These are phyloP conservation scores for Pythium pectinolyticum DNA, from an alignment of 352 stramenopile genomes.

Conservation along the genomic window DNA sequence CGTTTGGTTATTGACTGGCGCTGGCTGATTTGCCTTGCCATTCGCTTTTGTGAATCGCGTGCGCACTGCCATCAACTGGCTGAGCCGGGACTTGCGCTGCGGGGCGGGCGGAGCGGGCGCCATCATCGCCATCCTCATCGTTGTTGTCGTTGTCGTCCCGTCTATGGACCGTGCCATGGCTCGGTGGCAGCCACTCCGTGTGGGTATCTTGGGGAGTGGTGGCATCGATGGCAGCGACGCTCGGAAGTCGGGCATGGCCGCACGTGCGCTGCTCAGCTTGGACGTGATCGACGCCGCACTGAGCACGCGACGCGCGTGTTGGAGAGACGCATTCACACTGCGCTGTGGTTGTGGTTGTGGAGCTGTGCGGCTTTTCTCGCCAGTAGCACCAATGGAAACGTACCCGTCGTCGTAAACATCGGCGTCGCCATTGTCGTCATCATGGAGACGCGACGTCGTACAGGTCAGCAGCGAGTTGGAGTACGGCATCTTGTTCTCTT, in stretches of 20 bases:
- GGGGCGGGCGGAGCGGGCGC: background rate
- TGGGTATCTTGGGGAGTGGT: background rate
- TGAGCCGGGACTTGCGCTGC: background rate
- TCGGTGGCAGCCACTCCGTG: background rate
- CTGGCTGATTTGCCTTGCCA: background rate
- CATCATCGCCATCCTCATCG: no score
- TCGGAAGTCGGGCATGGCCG: constrained; percentile 11
- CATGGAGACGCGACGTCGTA: background rate
- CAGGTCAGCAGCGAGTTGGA: constrained; percentile 1
- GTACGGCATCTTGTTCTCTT: background rate
- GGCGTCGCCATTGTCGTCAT: background rate
- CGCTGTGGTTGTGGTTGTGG: background rate
- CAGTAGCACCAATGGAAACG: background rate
- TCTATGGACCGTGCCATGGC: background rate
- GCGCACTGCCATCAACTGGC: background rate
- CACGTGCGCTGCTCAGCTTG: constrained; percentile 8
- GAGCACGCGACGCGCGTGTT: background rate
- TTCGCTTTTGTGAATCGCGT: background rate
- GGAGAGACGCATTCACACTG: background rate
- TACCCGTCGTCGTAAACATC: background rate
- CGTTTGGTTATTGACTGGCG: background rate
- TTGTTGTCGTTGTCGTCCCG: no score
- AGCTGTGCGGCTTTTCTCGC: background rate
- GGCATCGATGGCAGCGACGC: constrained; percentile 13
- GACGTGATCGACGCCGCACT: background rate